These are phyloP conservation scores for Amesomyces nigricolor DNA, from an alignment of 2,329 filamentous ascomycete species.

Conservation along the genomic window DNA sequence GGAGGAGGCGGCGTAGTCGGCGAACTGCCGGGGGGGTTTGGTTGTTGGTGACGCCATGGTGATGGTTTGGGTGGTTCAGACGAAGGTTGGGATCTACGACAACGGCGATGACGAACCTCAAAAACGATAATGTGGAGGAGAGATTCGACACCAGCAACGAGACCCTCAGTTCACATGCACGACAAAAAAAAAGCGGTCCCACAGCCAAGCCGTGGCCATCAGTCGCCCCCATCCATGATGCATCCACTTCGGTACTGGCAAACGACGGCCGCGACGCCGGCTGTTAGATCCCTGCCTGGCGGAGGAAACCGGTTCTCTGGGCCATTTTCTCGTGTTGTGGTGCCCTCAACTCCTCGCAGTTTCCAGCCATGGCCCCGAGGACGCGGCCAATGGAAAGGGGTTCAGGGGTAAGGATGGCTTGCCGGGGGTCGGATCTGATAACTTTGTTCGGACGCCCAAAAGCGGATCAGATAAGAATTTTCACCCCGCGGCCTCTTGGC, in stretches of 20 bases:
- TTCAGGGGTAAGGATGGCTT: constrained; percentile 15
- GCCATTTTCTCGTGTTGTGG: neutral
- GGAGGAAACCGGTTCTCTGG: constrained; percentile 10
- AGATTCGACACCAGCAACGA: too few relatives aligned
- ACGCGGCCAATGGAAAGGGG: constrained; percentile 16
- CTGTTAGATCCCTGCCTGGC: neutral
- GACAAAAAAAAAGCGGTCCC: neutral
- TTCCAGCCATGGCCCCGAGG: constrained; percentile 4
- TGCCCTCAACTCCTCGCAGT: neutral
- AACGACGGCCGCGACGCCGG: neutral
- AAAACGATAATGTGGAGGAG: too few relatives aligned
- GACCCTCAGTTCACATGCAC: neutral
- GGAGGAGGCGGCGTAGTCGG: constrained; percentile 23
- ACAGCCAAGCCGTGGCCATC: neutral
- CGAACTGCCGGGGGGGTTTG: constrained; percentile 23
- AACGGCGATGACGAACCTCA: too few relatives aligned
- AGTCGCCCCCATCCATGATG: neutral
- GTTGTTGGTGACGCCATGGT: constrained; percentile 15
- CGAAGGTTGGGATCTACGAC: too few relatives aligned
- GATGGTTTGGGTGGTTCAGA: neutral
- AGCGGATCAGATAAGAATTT: constrained; percentile 30
- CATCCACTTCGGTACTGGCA: neutral
- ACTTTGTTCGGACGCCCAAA: constrained; percentile 27
- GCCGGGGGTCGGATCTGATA: constrained; percentile 31
- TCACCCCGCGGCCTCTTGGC: constrained; percentile 9